These are phyloP conservation scores for Austroboletus niveus DNA, from an alignment of 1,284 basidiomycete genomes.

Conservation along the genomic window DNA sequence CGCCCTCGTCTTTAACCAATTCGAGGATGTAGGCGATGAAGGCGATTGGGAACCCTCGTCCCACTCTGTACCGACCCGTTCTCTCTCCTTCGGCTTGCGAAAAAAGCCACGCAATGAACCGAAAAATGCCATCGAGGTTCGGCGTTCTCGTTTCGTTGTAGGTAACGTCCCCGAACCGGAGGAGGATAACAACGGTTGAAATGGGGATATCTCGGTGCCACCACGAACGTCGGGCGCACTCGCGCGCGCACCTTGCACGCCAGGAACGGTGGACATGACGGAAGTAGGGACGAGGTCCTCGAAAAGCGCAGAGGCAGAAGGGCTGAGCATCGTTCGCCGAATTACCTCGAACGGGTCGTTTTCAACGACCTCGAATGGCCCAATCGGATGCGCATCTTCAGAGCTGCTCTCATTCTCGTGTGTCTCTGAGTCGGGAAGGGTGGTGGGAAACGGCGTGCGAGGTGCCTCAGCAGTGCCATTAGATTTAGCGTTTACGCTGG, in stretches of 20 bases:
- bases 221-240: conserved; percentile 8
- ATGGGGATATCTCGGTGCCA: too few relatives aligned
- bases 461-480: neutral
- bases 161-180: neutral
- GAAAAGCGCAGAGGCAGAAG: neutral
- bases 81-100: conserved; percentile 19
- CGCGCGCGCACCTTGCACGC: neutral
- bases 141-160: conserved; percentile 17
- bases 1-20: conserved; percentile 5
- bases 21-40: too few relatives aligned
- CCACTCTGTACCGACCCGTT: conserved; percentile 6
- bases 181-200: neutral
- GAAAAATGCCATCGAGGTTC: conserved; percentile 24
- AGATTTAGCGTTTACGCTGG: neutral
- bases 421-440: neutral
- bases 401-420: conserved; percentile 23
- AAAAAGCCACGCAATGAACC: conserved; percentile 30
- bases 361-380: conserved; percentile 50
- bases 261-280: neutral
- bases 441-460: conserved; percentile 2
- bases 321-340: conserved; percentile 11
- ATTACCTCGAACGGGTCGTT: conserved; percentile 51
- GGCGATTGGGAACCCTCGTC: conserved; percentile 3
- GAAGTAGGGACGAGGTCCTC: neutral
- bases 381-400: conserved; percentile 34